Conservation (phyloP, 805 yeast species). For the Kluyveromyces starmeri region DNA sequence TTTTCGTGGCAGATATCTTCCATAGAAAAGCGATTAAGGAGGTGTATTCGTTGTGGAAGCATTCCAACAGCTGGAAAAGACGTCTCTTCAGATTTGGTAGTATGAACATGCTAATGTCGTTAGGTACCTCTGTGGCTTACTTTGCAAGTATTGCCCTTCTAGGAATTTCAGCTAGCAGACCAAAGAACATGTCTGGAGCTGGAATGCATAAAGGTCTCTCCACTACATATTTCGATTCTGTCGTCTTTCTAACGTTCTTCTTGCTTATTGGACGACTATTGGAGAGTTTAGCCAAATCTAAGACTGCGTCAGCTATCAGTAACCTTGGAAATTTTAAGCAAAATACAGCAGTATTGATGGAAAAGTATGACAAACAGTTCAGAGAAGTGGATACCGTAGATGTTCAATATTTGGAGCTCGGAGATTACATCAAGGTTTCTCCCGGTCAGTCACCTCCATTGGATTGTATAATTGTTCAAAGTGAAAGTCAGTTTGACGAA, state of each 20-base stretch:
- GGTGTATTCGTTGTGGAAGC: slow-evolving; percentile 46
- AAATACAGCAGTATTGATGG: slow-evolving; percentile 35
- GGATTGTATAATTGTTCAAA: slow-evolving; percentile 44
- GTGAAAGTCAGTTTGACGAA: slow-evolving; percentile 46
- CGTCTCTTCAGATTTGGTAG: slow-evolving; percentile 65
- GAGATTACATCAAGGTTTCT: slow-evolving; percentile 39
- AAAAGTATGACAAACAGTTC: slow-evolving; percentile 12
- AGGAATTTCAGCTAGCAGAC: slow-evolving; percentile 27
- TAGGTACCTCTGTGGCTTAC: slow-evolving; percentile 69
- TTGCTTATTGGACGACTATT: slow-evolving; percentile 60
- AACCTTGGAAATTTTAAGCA: slow-evolving; percentile 45
- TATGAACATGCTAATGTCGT: slow-evolving; percentile 62
- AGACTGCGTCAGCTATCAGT: slow-evolving; percentile 58
- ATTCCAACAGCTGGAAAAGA: slow-evolving; percentile 44
- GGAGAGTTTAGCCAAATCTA: slow-evolving; percentile 57
- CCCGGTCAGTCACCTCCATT: slow-evolving; percentile 55
- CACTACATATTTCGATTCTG: slow-evolving; percentile 72
- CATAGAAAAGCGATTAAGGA: slow-evolving; percentile 60
- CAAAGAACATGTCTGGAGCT: slow-evolving; percentile 29
- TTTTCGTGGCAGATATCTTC: slow-evolving; percentile 65
- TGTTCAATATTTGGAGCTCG: slow-evolving; percentile 42
- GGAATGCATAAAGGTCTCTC: slow-evolving; percentile 25
- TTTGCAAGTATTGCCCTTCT: slow-evolving; percentile 56
- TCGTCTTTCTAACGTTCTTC: slow-evolving; percentile 65
- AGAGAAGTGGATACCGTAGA: slow-evolving; percentile 30